Evolutionary conservation across 768 basidiomycete genomes (phyloP).

Genomic region (Pulveroboletus ravenelii): DNA sequence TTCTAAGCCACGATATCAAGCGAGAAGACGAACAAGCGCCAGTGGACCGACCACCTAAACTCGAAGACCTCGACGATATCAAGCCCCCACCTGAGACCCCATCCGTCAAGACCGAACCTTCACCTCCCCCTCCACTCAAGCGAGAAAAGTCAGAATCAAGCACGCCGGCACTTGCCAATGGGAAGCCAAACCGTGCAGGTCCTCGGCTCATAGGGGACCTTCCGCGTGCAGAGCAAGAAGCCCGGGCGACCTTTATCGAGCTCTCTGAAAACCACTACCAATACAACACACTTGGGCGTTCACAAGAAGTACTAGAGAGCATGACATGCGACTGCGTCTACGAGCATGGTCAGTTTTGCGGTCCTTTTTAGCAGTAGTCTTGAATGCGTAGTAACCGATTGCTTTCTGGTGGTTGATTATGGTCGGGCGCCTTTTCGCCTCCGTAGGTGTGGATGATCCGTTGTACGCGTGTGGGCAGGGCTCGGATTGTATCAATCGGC

Average conservation of each 20-base stretch:
- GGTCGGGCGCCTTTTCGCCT: constrained; percentile 21
- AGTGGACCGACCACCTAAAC: constrained; percentile 9
- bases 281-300: constrained; percentile 79
- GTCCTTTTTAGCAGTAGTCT: constrained; percentile 18
- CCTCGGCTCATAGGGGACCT: constrained; percentile 79
- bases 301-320: constrained; percentile 84
- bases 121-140: constrained; percentile 29
- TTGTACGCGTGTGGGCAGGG: constrained; percentile 75
- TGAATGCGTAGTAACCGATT: constrained; percentile 29
- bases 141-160: constrained; percentile 32
- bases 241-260: constrained; percentile 66
- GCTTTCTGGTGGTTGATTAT: constrained; percentile 7
- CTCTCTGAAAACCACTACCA: constrained; percentile 82
- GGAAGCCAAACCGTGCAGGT: constrained; percentile 33
- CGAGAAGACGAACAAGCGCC: constrained; percentile 6
- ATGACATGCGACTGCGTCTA: constrained; percentile 94
- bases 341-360: constrained; percentile 63
- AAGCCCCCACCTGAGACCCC: constrained; percentile 27
- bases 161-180: constrained; percentile 34
- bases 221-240: constrained; percentile 69
- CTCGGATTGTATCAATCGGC: constrained; percentile 94
- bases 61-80: constrained; percentile 22
- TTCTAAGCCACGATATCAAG: constrained; percentile 11
- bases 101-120: constrained; percentile 27
- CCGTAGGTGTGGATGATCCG: constrained; percentile 54